Conservation (phyloP, 2,329 filamentous ascomycete species). For the Gliomastix tumulicola region DNA sequence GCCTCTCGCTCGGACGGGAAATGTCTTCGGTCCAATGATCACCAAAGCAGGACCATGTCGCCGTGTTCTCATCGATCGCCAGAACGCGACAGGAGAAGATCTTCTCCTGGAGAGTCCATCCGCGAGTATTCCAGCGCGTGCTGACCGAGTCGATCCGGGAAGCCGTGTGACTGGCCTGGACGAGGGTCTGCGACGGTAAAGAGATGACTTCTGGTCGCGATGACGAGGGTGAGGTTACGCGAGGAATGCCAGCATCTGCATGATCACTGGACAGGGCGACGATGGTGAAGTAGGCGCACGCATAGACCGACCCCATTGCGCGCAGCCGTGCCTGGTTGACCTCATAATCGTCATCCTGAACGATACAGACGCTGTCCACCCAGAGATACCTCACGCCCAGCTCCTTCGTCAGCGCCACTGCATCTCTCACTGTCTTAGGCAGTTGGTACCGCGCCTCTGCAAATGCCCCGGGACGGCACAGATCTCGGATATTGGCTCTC, state of each 20-base stretch:
- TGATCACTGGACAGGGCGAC: neutral
- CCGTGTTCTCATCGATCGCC: neutral
- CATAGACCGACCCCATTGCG: neutral
- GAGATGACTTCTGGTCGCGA: neutral
- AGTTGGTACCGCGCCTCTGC: conserved; percentile 11
- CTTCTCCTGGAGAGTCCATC: conserved; percentile 1
- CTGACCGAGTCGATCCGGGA: neutral
- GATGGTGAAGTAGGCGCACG: neutral
- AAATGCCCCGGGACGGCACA: neutral
- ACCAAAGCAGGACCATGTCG: neutral
- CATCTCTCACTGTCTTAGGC: conserved; percentile 31
- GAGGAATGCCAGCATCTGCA: neutral
- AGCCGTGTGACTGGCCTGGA: too few species aligned
- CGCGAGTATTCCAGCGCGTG: neutral
- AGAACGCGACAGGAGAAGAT: neutral
- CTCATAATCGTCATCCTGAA: conserved; percentile 30
- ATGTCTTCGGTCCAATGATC: neutral
- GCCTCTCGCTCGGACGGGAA: neutral
- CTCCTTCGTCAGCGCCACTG: conserved; percentile 34
- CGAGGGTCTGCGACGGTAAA: neutral
- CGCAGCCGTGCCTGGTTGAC: neutral
- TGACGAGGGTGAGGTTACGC: neutral
- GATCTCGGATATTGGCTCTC: neutral
- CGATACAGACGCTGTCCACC: conserved; percentile 37
- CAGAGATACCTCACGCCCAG: conserved; percentile 34